These are phyloP conservation scores for Alternaria sp. DNA, from an alignment of 2,329 filamentous ascomycete genomes.

Conservation along the genomic window DNA sequence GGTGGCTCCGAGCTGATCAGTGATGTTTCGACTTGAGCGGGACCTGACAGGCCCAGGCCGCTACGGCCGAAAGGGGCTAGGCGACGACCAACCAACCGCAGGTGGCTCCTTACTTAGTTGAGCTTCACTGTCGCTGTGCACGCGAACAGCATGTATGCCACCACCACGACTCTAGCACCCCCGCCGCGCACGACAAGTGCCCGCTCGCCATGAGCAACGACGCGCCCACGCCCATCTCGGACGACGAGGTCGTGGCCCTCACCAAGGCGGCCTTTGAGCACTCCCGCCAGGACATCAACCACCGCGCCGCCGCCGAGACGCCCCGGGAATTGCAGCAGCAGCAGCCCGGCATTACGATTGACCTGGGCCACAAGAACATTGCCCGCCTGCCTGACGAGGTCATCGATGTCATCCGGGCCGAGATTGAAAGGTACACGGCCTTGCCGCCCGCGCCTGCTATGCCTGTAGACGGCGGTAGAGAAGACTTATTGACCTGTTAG, in stretches of 20 bases:
- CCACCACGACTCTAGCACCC: not conserved
- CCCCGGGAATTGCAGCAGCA: conserved; percentile 63
- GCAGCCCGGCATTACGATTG: conserved; percentile 76
- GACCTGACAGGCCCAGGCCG: conserved; percentile 9
- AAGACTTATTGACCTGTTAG: conserved; percentile 52
- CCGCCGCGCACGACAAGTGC: conserved; percentile 13
- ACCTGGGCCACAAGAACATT: conserved; percentile 78
- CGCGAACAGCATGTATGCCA: conserved; percentile 16
- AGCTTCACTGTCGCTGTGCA: conserved; percentile 7
- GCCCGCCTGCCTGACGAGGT: conserved; percentile 74
- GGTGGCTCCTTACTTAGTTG: conserved; percentile 16
- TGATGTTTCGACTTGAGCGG: conserved; percentile 17
- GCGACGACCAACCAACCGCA: not conserved
- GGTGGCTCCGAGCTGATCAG: conserved; percentile 11
- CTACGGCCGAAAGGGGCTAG: conserved; percentile 13
- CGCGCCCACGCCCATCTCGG: conserved; percentile 57
- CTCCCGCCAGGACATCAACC: conserved; percentile 69
- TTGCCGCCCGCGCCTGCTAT: not conserved
- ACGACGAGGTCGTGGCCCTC: conserved; percentile 69
- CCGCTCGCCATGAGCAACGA: conserved; percentile 49
- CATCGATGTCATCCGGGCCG: conserved; percentile 75
- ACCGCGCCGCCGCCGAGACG: conserved; percentile 59
- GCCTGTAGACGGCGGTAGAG: not conserved
- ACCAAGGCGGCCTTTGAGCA: conserved; percentile 71
- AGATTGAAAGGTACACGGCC: conserved; percentile 68